Conservation (phyloP, 768 basidiomycete genomes). For the Dendrothele bispora region DNA sequence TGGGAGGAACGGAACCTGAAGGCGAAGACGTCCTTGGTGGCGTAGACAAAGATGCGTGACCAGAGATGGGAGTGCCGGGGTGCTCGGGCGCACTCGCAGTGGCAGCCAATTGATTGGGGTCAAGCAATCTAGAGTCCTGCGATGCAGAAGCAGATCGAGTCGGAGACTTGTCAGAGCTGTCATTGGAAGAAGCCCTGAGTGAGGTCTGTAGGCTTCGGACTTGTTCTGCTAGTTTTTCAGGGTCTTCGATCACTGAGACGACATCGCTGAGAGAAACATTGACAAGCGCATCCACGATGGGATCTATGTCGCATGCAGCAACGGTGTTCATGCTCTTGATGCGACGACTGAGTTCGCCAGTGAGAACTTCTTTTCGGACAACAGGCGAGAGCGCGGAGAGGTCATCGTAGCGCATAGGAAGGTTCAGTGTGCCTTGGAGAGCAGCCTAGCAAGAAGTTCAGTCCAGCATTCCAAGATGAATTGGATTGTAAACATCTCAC, state of each 20-base stretch:
- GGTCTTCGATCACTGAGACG: constrained; percentile 73
- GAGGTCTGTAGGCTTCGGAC: constrained; percentile 42
- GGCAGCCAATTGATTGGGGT: constrained; percentile 60
- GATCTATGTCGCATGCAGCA: constrained; percentile 54
- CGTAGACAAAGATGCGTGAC: constrained; percentile 70
- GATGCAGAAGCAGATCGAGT: constrained; percentile 55
- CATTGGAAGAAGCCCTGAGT: constrained; percentile 25
- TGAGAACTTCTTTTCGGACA: constrained; percentile 82
- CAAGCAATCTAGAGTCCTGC: constrained; percentile 71
- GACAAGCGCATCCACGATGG: constrained; percentile 73
- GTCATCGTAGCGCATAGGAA: constrained; percentile 88
- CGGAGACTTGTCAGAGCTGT: constrained; percentile 47
- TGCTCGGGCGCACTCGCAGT: constrained; percentile 91
- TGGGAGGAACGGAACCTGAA: constrained; percentile 55
- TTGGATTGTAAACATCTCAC: constrained; percentile 40
- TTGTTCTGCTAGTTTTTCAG: constrained; percentile 63
- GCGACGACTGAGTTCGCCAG: constrained; percentile 78
- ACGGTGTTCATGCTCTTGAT: constrained; percentile 60
- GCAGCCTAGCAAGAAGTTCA: constrained; percentile 57
- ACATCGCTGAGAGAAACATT: constrained; percentile 73
- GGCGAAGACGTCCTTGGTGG: constrained; percentile 86
- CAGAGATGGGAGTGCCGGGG: constrained; percentile 82
- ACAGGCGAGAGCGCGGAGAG: constrained; percentile 81
- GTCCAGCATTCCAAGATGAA: constrained; percentile 7
- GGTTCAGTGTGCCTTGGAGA: constrained; percentile 71